These are phyloP conservation scores for Phytophthora sp. DNA, from an alignment of 352 stramenopile genomes.

Conservation along the genomic window DNA sequence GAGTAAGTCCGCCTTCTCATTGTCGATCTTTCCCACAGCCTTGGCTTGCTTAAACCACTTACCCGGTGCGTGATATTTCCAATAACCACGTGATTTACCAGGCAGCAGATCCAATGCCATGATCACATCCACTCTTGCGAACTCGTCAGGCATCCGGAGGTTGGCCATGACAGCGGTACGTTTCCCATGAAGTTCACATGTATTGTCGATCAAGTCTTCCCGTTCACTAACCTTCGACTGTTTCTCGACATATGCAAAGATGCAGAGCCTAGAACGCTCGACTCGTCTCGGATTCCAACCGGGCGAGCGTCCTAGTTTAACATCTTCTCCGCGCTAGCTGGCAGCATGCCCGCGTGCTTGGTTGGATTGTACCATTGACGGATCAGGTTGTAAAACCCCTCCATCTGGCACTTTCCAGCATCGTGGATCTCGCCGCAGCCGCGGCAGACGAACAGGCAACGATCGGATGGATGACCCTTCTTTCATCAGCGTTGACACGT, in stretches of 20 bases:
- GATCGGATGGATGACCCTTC: constrained; percentile 7
- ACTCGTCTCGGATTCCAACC: too few species aligned
- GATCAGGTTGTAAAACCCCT: constrained; percentile 19
- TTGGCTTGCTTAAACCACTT: constrained; percentile 38
- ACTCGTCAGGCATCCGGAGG: neutral
- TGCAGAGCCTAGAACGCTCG: neutral
- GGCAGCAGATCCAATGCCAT: constrained; percentile 9
- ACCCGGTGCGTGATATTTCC: neutral
- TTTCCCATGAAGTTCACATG: constrained; percentile 10
- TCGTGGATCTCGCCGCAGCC: constrained; percentile 10
- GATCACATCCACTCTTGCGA: neutral
- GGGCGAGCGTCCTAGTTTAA: constrained; percentile 23
- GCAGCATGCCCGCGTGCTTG: constrained; percentile 10
- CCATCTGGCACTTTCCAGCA: constrained; percentile 2
- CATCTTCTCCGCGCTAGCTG: neutral
- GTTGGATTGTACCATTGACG: constrained; percentile 7
- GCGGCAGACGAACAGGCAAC: constrained; percentile 6
- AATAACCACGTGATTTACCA: constrained; percentile 25
- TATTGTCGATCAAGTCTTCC: neutral
- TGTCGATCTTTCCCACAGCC: constrained; percentile 10
- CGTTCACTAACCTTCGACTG: neutral
- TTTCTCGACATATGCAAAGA: neutral
- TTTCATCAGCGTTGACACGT: constrained; percentile 1
- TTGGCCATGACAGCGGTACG: neutral
- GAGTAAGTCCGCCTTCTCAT: constrained; percentile 15